Percentiles rank a stretch among this genome's conserved stretches.
Evolutionary conservation across 306 rosid species (phyloP).

Genomic region (Pterocarpus santalinus): DNA sequence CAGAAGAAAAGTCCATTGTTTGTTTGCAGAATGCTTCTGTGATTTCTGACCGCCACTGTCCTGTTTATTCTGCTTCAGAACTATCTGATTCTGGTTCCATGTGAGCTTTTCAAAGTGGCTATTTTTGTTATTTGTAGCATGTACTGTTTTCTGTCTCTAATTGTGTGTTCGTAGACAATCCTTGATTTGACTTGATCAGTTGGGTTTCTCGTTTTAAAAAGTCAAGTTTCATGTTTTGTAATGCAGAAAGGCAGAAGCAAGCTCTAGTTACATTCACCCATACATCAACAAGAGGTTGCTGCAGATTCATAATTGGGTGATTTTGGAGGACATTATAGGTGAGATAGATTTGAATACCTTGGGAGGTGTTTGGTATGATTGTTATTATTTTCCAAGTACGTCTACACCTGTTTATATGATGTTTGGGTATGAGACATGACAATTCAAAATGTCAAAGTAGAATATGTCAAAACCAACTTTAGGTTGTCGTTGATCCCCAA

Average conservation of each 20-base stretch:
- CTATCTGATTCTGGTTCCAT: conserved; percentile 50
- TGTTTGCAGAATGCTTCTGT: conserved; percentile 50
- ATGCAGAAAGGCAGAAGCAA: conserved; percentile 66
- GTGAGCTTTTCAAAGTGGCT: conserved; percentile 59
- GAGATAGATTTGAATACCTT: conserved; percentile 53
- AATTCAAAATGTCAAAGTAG: background rate
- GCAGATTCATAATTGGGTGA: conserved; percentile 60
- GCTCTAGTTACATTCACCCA: conserved; percentile 70
- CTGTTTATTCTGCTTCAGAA: conserved; percentile 50
- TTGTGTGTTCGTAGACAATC: conserved; percentile 29
- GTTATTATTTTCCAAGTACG: conserved; percentile 21
- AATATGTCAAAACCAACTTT: conserved; percentile 3
- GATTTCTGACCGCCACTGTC: conserved; percentile 55
- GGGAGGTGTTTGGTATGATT: conserved; percentile 7
- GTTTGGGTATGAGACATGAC: background rate
- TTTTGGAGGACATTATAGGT: conserved; percentile 46
- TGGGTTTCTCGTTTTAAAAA: conserved; percentile 34
- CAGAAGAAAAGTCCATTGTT: conserved; percentile 48
- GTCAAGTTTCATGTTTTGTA: conserved; percentile 23
- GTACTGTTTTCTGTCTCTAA: conserved; percentile 40
- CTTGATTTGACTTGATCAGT: conserved; percentile 18
- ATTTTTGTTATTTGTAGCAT: conserved; percentile 36
- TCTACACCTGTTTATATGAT: conserved; percentile 21
- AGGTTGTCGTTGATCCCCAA: conserved; percentile 23
- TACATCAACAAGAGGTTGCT: conserved; percentile 57